A percentile compares a stretch with the other conserved stretches of the same genome.
Evolutionary conservation across 2,329 filamentous ascomycete genomes (phyloP).

Genomic region (Pseudopithomyces chartarum): DNA sequence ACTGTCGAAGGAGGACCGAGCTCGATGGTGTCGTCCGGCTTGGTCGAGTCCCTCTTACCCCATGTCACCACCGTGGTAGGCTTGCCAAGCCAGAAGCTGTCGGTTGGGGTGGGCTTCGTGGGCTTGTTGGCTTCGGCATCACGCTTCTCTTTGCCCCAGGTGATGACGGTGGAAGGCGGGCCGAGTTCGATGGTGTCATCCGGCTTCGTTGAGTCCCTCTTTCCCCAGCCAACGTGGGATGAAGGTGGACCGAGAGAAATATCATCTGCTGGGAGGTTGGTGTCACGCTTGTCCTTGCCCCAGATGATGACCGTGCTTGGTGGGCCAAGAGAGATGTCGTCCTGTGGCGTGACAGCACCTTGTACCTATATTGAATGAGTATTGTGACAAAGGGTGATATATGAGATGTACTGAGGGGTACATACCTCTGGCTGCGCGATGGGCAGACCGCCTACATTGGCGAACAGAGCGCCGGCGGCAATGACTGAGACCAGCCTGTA

Average conservation of each 20-base stretch:
- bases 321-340: constrained; percentile 21
- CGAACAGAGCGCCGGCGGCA: constrained; percentile 28
- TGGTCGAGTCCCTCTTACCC: not conserved
- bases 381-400: not conserved
- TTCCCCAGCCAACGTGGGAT: constrained; percentile 27
- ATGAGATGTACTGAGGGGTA: not conserved
- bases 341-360: constrained; percentile 5
- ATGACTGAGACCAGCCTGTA: constrained; percentile 33
- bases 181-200: constrained; percentile 18
- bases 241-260: constrained; percentile 22
- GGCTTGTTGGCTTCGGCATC: constrained; percentile 1
- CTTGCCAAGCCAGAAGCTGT: constrained; percentile 14
- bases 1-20: constrained; percentile 22
- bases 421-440: constrained; percentile 28
- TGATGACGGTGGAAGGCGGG: constrained; percentile 19
- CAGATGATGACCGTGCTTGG: constrained; percentile 25
- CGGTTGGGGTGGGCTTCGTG: constrained; percentile 5
- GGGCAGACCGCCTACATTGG: constrained; percentile 27
- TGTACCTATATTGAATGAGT: constrained; percentile 11
- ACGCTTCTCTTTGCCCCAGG: constrained; percentile 17
- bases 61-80: constrained; percentile 16
- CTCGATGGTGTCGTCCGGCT: constrained; percentile 15
- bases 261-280: constrained; percentile 9
- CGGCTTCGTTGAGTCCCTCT: constrained; percentile 5
- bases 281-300: constrained; percentile 20